These are phyloP conservation scores for Xylariaceae sp. DNA, from an alignment of 2,329 filamentous ascomycete species.

Conservation along the genomic window DNA sequence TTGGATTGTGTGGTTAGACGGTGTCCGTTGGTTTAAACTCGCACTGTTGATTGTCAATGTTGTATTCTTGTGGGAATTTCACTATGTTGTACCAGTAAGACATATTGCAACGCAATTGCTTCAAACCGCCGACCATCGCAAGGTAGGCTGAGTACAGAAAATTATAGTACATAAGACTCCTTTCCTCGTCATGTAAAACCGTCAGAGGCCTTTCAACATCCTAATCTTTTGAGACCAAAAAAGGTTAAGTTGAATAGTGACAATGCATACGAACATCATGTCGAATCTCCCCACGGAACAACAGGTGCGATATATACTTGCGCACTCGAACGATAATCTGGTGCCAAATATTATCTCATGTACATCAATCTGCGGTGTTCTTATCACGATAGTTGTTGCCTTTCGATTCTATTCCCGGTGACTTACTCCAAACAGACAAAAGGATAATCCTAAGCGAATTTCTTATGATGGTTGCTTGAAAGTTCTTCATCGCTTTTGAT, in stretches of 20 bases:
- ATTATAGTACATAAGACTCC: no score
- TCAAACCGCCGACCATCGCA: no score
- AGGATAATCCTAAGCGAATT: neutral
- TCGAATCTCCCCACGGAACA: neutral
- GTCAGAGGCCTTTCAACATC: neutral
- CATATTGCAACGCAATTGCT: no score
- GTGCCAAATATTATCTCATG: neutral
- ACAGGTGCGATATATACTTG: neutral
- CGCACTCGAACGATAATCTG: neutral
- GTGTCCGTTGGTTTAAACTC: no score
- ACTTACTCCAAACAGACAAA: neutral
- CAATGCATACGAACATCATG: no score
- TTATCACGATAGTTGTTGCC: neutral
- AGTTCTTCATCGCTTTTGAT: neutral
- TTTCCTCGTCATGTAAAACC: neutral
- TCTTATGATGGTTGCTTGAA: neutral
- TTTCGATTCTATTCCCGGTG: neutral
- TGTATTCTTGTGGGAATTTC: no score
- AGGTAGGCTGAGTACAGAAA: no score
- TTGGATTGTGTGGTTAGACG: no score
- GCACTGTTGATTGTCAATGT: no score
- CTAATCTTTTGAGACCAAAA: neutral
- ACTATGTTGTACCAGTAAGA: no score
- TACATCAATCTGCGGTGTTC: neutral
- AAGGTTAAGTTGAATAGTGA: no score